Evolutionary conservation across 1,284 basidiomycete species (phyloP), one percentile per base, ranked within the genome.

Genomic region (Trametes hirsuta): DNA sequence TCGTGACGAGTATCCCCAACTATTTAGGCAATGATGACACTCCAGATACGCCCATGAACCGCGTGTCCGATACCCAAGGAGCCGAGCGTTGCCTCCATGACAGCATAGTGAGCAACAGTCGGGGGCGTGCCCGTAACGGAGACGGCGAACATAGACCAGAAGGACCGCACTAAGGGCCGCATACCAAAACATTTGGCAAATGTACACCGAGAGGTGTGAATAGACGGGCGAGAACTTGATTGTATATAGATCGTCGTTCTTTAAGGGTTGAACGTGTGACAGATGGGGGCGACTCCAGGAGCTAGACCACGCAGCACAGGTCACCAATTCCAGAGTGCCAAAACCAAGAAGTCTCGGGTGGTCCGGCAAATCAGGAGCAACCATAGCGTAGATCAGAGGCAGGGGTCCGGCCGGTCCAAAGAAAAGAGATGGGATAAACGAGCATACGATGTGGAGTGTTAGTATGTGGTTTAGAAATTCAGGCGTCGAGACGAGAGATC

Each of bases 41-140:
- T n/a, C 54, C 61, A 54, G 58, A 58, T 53, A 64, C 62, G 62
- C 62, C 62, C 62, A 55, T 57, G 47, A 5, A 40, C 34, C 34
- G 41, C 54, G 39, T 48, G 12, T 21, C 25, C 22, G 41, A 37
- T 54, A 40, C 35, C 51, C 41, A 41, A 40, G 47, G 25, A 42
- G 10, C 42, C 36, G 40, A 47, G 49, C 39, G 44, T 47, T 24
- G 18, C 36, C 15, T n/a, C 15, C 47, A 40, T 18, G 36, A 50
- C 40, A 50, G 18, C 15, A 14, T 21, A n/a, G n/a, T 47, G 21
- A 11, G 41, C 36, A 6, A 5, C 30, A 30, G 4, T 30, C 8
- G 8, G 30, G 30, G 44, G 55, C 51, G 55, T 51, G 8, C 9
- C 41, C 6, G 41, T 21, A 24, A 11, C 15, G 40, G n/a, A 41